A percentile compares a stretch with the other conserved stretches of the same genome.
Conservation (phyloP, 2,329 filamentous ascomycete genomes). For the Fusarium buxicola region DNA sequence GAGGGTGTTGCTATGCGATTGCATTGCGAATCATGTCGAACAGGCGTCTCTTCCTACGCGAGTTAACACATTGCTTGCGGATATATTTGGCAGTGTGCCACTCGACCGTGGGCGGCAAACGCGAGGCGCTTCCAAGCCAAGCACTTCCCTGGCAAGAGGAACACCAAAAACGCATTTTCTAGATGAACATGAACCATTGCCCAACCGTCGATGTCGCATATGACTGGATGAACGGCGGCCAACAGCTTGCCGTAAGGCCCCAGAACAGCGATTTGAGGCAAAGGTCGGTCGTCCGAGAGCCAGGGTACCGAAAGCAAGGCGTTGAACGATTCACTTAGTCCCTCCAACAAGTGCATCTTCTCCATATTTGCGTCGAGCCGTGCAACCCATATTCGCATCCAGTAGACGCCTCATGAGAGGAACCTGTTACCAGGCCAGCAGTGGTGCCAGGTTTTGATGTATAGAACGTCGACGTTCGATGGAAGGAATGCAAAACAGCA, state of each 20-base stretch:
- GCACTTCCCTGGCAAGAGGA: background rate
- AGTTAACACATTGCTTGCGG: too few species aligned
- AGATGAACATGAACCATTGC: background rate
- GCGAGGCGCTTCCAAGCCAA: background rate
- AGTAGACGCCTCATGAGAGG: background rate
- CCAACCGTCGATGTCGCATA: background rate
- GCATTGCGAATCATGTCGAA: background rate
- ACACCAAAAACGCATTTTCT: background rate
- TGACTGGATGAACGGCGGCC: background rate
- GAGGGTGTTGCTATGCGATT: background rate
- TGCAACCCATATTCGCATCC: background rate
- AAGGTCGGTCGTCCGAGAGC: too few species aligned
- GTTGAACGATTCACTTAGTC: background rate
- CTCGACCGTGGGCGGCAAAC: too few species aligned
- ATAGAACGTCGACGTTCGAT: background rate
- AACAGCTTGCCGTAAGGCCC: background rate
- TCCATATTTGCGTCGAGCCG: background rate
- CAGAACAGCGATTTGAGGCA: too few species aligned
- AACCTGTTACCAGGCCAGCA: conserved; percentile 1
- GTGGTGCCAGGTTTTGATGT: background rate
- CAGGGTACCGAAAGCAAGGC: background rate
- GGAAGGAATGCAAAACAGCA: conserved; percentile 24
- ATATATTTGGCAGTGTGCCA: too few species aligned
- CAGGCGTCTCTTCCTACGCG: background rate
- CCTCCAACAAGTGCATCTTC: background rate